These are phyloP conservation scores for Gracilaria vermiculophylla DNA, from an alignment of 23 red algal species.

Conservation along the genomic window DNA sequence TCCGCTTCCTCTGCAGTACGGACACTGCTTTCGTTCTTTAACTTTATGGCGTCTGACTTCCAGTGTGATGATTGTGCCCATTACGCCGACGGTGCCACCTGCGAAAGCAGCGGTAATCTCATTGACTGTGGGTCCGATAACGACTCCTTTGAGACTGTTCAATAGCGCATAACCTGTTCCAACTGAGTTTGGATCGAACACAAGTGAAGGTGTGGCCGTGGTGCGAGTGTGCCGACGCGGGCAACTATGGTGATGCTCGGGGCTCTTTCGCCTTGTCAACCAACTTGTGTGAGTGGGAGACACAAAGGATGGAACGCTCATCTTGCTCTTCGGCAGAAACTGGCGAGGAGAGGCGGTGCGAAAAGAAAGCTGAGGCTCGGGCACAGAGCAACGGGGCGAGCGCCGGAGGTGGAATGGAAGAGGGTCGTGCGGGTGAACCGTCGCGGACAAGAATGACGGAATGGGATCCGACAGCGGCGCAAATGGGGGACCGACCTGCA, in stretches of 20 bases:
- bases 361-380: no score
- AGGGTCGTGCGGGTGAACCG: no score
- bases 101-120: constrained; percentile 90
- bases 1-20: constrained; percentile 86
- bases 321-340: no score
- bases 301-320: not conserved
- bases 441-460: not conserved
- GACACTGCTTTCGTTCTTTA: constrained; percentile 82
- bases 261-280: not conserved
- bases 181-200: constrained; percentile 28
- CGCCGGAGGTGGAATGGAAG: no score
- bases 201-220: not conserved
- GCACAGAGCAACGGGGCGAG: no score
- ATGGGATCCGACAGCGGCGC: not conserved
- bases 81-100: constrained; percentile 91
- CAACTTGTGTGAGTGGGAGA: not conserved
- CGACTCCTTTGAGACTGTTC: constrained; percentile 55
- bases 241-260: not conserved
- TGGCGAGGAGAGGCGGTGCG: no score
- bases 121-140: constrained; percentile 79
- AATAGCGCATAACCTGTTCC: constrained; percentile 45
- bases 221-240: not conserved
- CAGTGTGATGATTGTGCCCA: constrained; percentile 94
- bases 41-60: constrained; percentile 65
- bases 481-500: no score